phyloP scores from a whole-genome alignment of 352 stramenopile species.

The Phytophthora sansomeana region DNA sequence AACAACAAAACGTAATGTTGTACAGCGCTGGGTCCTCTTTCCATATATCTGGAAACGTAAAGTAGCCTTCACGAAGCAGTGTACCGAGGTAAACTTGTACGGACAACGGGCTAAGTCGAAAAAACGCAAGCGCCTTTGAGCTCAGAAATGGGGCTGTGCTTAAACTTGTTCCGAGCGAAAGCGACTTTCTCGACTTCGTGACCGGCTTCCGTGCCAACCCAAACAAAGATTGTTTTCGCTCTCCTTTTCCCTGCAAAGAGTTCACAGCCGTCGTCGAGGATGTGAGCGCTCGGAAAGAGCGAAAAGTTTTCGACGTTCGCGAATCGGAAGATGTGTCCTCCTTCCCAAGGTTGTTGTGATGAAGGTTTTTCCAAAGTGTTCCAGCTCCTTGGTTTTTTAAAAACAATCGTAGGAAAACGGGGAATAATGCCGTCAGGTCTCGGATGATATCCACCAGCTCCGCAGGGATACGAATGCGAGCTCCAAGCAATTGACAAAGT shows the following conservation, averaged over 20 bases:
- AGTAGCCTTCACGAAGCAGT: conserved; percentile 32
- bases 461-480: conserved; percentile 43
- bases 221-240: conserved; percentile 23
- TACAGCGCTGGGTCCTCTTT: conserved; percentile 13
- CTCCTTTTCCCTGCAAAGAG: conserved; percentile 23
- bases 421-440: conserved; percentile 44
- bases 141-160: background rate
- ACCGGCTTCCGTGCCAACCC: conserved; percentile 13
- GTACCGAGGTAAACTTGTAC: conserved; percentile 41
- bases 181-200: conserved; percentile 33
- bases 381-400: conserved; percentile 48
- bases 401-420: conserved; percentile 53
- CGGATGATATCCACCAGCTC: conserved; percentile 52
- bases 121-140: conserved; percentile 37
- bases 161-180: conserved; percentile 14
- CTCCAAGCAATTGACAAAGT: conserved; percentile 53
- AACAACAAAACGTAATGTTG: conserved; percentile 24
- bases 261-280: conserved; percentile 8
- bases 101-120: conserved; percentile 41
- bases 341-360: conserved; percentile 34
- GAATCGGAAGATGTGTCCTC: background rate
- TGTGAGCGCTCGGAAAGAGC: conserved; percentile 18
- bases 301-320: conserved; percentile 3
- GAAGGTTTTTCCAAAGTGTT: conserved; percentile 61
- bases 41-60: conserved; percentile 27